phyloP scores from a whole-genome alignment of 2,329 filamentous ascomycete genomes.

The Phialophora macrospora region DNA sequence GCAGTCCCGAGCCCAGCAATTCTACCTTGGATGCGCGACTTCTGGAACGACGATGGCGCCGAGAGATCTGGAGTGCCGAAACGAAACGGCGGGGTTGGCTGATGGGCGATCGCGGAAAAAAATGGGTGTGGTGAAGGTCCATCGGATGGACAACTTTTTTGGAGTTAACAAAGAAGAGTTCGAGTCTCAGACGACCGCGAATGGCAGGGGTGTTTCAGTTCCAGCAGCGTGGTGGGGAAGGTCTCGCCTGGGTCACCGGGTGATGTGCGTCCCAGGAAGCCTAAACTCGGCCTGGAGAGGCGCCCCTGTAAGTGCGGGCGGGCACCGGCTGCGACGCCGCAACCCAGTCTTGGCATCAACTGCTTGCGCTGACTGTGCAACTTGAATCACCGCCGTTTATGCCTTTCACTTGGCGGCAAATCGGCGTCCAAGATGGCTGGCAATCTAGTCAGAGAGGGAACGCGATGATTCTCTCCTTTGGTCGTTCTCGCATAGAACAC shows the following conservation, averaged over 20 bases:
- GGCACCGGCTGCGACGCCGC: constrained; percentile 7
- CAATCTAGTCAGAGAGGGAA: not conserved
- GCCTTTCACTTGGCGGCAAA: not conserved
- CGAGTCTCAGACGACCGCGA: constrained; percentile 11
- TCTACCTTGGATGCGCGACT: not conserved
- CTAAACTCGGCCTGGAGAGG: not conserved
- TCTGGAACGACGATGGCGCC: not conserved
- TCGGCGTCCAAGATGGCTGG: not conserved
- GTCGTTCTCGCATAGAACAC: not conserved
- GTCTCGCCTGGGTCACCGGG: constrained; percentile 8
- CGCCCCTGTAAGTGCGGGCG: constrained; percentile 7
- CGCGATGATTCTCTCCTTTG: not conserved
- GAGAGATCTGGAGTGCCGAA: constrained; percentile 2
- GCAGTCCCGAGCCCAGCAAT: not conserved
- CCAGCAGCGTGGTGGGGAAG: constrained; percentile 10
- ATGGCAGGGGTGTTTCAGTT: constrained; percentile 15
- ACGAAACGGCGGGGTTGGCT: not conserved
- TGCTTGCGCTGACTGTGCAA: constrained; percentile 2
- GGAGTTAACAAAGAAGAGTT: constrained; percentile 10
- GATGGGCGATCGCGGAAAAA: not conserved
- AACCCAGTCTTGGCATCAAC: constrained; percentile 16
- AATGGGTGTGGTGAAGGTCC: not conserved
- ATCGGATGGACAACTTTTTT: constrained; percentile 1
- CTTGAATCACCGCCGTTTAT: constrained; percentile 11
- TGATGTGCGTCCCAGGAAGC: constrained; percentile 8